Base-by-base conservation (phyloP, 2,329 filamentous ascomycete species). In the Fusarium nisikadoi region DNA sequence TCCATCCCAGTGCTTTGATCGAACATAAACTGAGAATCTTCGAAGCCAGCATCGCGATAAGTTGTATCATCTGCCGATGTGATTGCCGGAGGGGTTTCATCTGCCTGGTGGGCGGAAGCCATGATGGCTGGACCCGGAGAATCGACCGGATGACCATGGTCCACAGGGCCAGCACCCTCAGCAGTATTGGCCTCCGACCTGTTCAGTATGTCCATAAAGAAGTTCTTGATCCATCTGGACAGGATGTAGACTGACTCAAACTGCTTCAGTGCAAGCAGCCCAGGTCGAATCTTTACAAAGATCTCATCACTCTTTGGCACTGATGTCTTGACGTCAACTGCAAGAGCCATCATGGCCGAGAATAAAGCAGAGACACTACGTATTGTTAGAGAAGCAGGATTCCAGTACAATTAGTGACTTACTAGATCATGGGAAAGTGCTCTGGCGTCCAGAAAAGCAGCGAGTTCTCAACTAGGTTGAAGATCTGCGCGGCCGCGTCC, bases 131-230 rank as follows among this genome's bases (percentile, higher is more conserved):
- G 27, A 29, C 8, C 27, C 7, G 27, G 27, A 29, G 27, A 29
- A 8, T 29, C 27, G 7, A 29, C 27, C 27, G 27, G 7, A 29
- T 29, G 27, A 8, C 8, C 27, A 27, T 27, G 27, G 27, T 27
- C 27, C 27, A 8, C 27, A 27, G 27, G 27, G 27, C 27, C 27
- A 29, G 27, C 6, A 29, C 27, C 27, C 27, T 29, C 27, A 8
- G 27, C 27, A 29, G 7, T 29, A 3, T 8, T 29, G 7, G 27
- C 27, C 27, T 29, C 27, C 27, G 27, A 29, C 8, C 27, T 29
- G 8, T 29, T 58, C 6, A 71, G 9, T 2, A 71, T 71, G 19
- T 70, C 62, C 67, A 70, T 71, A 4, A 71, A 71, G 25, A 70
- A 71, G 11, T 59, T 71, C 2, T 31, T 50, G 5, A 71, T 71